Conservation (phyloP, 202 grass and related monocot species). For the Thinopyrum obtusiflorum region DNA sequence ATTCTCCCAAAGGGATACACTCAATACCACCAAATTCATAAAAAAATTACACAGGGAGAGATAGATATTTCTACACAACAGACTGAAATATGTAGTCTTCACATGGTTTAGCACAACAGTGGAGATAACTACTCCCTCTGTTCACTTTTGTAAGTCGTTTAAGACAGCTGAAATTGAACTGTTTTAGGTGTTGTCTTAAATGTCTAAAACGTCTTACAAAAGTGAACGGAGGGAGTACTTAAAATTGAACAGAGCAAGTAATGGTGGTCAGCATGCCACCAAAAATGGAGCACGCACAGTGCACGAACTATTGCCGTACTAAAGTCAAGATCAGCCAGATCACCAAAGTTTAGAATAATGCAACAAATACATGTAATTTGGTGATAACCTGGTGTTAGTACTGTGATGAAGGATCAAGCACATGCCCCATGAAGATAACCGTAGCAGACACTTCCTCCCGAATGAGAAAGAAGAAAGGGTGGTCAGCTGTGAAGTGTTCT, state of each 20-base stretch:
- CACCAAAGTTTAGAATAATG: background rate
- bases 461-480: constrained; percentile 59
- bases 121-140: background rate
- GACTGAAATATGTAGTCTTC: constrained; percentile 1
- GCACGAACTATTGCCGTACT: background rate
- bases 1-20: background rate
- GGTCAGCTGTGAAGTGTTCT: constrained; percentile 40
- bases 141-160: no score
- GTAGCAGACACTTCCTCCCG: constrained; percentile 43
- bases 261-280: background rate
- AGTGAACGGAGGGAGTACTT: no score
- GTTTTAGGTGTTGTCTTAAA: no score
- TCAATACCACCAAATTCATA: background rate
- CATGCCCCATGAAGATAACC: constrained; percentile 46
- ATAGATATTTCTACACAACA: background rate
- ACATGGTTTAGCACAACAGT: background rate
- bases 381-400: constrained; percentile 20
- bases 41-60: background rate
- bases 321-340: background rate
- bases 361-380: background rate
- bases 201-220: no score
- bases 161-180: no score
- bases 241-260: background rate
- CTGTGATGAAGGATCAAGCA: constrained; percentile 40
- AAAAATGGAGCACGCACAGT: background rate